These are phyloP conservation scores for Endocalyx cinctus DNA, from an alignment of 2,329 filamentous ascomycete species.

Conservation along the genomic window DNA sequence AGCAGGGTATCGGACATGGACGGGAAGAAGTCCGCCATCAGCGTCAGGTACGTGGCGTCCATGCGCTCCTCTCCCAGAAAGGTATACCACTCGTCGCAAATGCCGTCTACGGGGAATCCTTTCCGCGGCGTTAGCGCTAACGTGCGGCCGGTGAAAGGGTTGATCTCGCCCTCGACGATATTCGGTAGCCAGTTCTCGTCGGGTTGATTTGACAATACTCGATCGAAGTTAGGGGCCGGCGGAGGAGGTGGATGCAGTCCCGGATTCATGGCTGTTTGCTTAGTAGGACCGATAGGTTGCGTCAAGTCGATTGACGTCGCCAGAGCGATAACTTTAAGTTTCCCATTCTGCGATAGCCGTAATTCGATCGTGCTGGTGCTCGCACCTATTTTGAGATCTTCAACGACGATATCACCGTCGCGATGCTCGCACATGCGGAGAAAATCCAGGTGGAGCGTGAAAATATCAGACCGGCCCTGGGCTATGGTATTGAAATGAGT, in stretches of 20 bases:
- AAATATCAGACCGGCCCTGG: constrained; percentile 18
- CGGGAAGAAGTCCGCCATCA: constrained; percentile 16
- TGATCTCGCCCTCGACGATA: constrained; percentile 9
- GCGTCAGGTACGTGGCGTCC: constrained; percentile 10
- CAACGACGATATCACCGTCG: constrained; percentile 16
- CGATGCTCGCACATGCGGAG: constrained; percentile 16
- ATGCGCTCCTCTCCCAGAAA: constrained; percentile 12
- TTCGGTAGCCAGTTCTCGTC: constrained; percentile 15
- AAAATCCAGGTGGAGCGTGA: constrained; percentile 23
- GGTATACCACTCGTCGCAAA: constrained; percentile 14
- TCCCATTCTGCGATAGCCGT: constrained; percentile 13
- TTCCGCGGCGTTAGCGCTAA: constrained; percentile 1
- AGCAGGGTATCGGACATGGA: constrained; percentile 18
- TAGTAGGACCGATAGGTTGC: constrained; percentile 15
- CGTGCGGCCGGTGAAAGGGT: constrained; percentile 10
- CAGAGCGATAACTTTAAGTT: constrained; percentile 15
- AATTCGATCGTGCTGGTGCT: constrained; percentile 17
- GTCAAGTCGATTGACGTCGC: constrained; percentile 20
- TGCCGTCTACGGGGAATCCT: background rate
- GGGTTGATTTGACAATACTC: constrained; percentile 6
- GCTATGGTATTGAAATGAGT: constrained; percentile 15
- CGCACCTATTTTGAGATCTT: constrained; percentile 15
- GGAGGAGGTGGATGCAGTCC: too few relatives aligned
- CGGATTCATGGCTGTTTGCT: too few relatives aligned
- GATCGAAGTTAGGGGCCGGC: constrained; percentile 11